Evolutionary conservation across 441 rosid species (phyloP).

Genomic region (Erysimum cheiri): DNA sequence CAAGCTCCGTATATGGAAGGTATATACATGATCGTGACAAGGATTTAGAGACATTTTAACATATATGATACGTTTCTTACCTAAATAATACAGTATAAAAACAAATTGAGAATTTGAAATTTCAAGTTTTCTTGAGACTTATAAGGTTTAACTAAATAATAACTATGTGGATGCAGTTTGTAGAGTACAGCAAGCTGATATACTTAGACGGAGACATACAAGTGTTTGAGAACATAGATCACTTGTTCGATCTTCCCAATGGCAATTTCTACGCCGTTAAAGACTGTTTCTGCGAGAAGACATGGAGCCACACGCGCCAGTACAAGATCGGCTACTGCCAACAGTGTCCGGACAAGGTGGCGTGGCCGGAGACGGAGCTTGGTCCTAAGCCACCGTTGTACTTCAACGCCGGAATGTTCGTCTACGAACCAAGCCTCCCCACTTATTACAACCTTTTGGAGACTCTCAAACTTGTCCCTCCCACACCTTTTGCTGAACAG

Average conservation of each 20-base stretch:
- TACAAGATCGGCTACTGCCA: conserved; percentile 71
- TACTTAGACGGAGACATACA: conserved; percentile 77
- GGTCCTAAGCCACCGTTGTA: conserved; percentile 61
- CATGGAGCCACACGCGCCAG: conserved; percentile 68
- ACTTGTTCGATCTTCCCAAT: conserved; percentile 63
- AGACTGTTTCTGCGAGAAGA: conserved; percentile 81
- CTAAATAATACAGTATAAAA: too few relatives aligned
- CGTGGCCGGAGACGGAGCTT: conserved; percentile 51
- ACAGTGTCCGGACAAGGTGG: conserved; percentile 60
- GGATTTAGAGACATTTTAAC: too few relatives aligned
- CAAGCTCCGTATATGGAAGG: conserved; percentile 84
- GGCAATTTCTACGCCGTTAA: conserved; percentile 63
- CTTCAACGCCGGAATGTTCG: conserved; percentile 78
- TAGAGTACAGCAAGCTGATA: conserved; percentile 69
- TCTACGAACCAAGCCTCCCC: conserved; percentile 58
- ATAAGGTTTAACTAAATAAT: not conserved
- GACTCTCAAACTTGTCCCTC: conserved; percentile 49
- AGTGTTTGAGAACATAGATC: conserved; percentile 62
- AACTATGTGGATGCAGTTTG: conserved; percentile 51
- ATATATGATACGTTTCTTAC: not conserved
- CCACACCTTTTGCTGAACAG: conserved; percentile 75
- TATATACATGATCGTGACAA: conserved; percentile 22
- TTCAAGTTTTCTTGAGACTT: not conserved
- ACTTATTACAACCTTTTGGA: conserved; percentile 53
- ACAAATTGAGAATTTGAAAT: not conserved